phyloP scores from a whole-genome alignment of 352 stramenopile species.

The Elongisporangium prolatum region DNA sequence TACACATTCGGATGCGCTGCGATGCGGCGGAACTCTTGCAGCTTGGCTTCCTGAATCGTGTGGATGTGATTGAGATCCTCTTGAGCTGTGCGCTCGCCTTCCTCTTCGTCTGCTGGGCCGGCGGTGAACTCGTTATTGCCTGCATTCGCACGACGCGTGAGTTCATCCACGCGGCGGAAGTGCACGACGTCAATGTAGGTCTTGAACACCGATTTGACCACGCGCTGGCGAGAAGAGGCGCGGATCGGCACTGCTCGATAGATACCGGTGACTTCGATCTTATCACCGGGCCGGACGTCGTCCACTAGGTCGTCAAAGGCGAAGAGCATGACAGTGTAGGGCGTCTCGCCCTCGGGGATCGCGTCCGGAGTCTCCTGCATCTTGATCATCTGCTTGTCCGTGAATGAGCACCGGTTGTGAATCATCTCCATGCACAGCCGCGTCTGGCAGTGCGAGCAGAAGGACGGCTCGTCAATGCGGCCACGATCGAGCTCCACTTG shows the following conservation, averaged over 20 bases:
- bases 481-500: slow-evolving; percentile 94
- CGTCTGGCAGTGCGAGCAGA: slow-evolving; percentile 87
- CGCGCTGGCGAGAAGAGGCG: slow-evolving; percentile 91
- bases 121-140: slow-evolving; percentile 16
- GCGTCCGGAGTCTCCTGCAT: slow-evolving; percentile 98
- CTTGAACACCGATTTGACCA: slow-evolving; percentile 97
- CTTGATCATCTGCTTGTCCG: slow-evolving; percentile 98
- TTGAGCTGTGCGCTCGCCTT: slow-evolving; percentile 14
- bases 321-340: slow-evolving; percentile 96
- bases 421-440: slow-evolving; percentile 94
- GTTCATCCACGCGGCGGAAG: slow-evolving; percentile 90
- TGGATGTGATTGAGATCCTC: slow-evolving; percentile 39
- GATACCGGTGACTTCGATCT: slow-evolving; percentile 96
- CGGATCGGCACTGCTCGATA: slow-evolving; percentile 95
- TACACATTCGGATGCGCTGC: slow-evolving; percentile 79
- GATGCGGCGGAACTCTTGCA: slow-evolving; percentile 70
- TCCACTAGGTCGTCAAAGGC: slow-evolving; percentile 98
- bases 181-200: slow-evolving; percentile 99
- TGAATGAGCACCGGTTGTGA: slow-evolving; percentile 98
- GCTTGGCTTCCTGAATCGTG: slow-evolving; percentile 45
- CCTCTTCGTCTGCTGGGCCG: slow-evolving; percentile 23
- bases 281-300: slow-evolving; percentile 95
- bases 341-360: slow-evolving; percentile 98
- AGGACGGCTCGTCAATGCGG: slow-evolving; percentile 93
- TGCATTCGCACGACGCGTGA: slow-evolving; percentile 38